Conservation (phyloP, 768 basidiomycete genomes). For the Termitomyces sp. region DNA sequence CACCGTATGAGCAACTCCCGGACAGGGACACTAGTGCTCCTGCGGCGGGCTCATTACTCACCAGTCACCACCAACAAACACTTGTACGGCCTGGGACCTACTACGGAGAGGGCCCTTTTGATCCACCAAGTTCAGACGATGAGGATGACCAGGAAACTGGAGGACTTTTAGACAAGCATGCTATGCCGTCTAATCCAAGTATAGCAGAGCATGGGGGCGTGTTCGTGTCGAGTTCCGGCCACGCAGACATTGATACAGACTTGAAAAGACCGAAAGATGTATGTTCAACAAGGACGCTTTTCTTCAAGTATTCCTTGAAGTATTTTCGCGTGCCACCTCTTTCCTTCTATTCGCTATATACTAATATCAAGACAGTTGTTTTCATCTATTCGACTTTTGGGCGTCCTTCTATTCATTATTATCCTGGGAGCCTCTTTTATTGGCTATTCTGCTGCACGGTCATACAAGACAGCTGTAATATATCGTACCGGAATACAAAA, state of each 20-base stretch:
- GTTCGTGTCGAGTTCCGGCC: constrained; percentile 8
- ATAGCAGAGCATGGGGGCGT: constrained; percentile 18
- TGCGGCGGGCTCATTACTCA: constrained; percentile 3
- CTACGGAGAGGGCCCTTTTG: constrained; percentile 74
- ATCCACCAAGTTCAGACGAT: constrained; percentile 77
- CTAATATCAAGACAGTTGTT: constrained; percentile 29
- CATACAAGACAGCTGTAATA: constrained; percentile 57
- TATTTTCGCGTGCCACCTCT: neutral
- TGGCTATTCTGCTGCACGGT: constrained; percentile 71
- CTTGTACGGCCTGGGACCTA: constrained; percentile 33
- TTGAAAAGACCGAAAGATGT: constrained; percentile 9
- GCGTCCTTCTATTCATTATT: constrained; percentile 59
- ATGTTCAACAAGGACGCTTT: neutral
- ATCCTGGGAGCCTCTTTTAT: constrained; percentile 52
- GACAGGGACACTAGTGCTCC: constrained; percentile 1
- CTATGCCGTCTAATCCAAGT: constrained; percentile 16
- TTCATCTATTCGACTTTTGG: constrained; percentile 53
- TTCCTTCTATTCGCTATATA: neutral
- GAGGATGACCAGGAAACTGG: constrained; percentile 34
- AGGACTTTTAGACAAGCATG: constrained; percentile 44
- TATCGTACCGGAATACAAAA: constrained; percentile 50
- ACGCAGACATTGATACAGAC: constrained; percentile 3
- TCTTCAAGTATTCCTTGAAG: neutral
- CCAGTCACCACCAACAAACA: constrained; percentile 5
- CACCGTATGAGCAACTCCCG: constrained; percentile 12